Evolutionary conservation across 257 asterid species (phyloP), one percentile per base, ranked within the genome.

Genomic region (Coffea eugenioides): DNA sequence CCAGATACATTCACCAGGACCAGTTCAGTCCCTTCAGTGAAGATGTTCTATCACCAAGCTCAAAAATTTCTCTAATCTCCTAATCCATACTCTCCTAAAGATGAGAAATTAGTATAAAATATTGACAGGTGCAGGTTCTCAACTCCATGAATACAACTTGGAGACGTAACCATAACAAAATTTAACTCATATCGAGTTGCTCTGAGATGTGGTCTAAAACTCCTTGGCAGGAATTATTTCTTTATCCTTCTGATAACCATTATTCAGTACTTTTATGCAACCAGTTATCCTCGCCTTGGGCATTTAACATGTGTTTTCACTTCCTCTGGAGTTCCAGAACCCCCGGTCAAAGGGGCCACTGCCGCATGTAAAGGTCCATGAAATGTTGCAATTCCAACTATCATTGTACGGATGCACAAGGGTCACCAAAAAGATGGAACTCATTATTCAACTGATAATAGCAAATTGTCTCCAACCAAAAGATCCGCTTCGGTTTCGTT

Each of bases 341-440:
- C 56, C 81, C 73, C 64, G 31, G 69, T 64, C 54, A 48, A 43
- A 56, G 80, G 69, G 61, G 79, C 72, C 25, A 13, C 62, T 36
- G 79, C 82, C 64, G 21, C 75, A 77, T 72, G 49, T 49, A 69
- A 72, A 69, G 67, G 56, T 80, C 69, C 74, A 66, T 48, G 48
- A 77, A 72, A 75, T 77, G 76, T 54, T 84, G 81, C 80, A 80
- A 73, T 76, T 77, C 74, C 74, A 23, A 71, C 48, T 81, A 76
- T 27, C 36, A 84, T 87, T 86, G 88, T 88, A 91, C 94, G 89
- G 87, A 84, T 84, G 61, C 82, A 88, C 92, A 62, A 85, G 87
- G 90, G 90, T 81, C 74, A 83, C 82, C 78, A 80, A 54, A 74
- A 69, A 74, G 80, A 76, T 76, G 61, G 81, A 80, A 79, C 86